These are phyloP conservation scores for Metschnikowia bowlesiae DNA, from an alignment of 805 yeast species.

Conservation along the genomic window DNA sequence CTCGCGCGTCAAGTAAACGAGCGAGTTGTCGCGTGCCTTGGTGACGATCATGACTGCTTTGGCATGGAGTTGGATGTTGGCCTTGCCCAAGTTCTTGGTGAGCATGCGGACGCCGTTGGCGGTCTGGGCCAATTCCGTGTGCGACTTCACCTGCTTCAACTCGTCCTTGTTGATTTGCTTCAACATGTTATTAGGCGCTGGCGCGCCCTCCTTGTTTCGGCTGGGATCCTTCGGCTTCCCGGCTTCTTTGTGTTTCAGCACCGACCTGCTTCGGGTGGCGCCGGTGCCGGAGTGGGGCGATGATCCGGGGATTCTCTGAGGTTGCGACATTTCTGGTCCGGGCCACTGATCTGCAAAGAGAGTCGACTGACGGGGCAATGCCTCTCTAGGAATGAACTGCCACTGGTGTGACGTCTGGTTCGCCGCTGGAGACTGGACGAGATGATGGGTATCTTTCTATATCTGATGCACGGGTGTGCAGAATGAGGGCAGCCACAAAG, in stretches of 20 bases:
- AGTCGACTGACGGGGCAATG: too few relatives aligned
- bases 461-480: too few relatives aligned
- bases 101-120: slow-evolving; percentile 76
- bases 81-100: slow-evolving; percentile 65
- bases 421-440: too few relatives aligned
- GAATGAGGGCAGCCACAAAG: too few relatives aligned
- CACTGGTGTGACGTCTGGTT: too few relatives aligned
- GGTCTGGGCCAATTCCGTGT: slow-evolving; percentile 72
- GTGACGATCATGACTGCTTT: slow-evolving; percentile 76
- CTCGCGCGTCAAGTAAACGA: slow-evolving; percentile 72
- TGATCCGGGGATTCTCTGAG: not conserved
- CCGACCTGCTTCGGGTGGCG: not conserved
- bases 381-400: too few relatives aligned
- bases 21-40: slow-evolving; percentile 80
- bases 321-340: not conserved
- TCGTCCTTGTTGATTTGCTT: slow-evolving; percentile 35
- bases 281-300: not conserved
- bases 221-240: not conserved
- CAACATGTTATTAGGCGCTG: slow-evolving; percentile 15
- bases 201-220: slow-evolving; percentile 5
- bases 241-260: not conserved
- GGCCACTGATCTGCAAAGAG: too few relatives aligned
- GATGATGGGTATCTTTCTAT: too few relatives aligned
- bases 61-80: slow-evolving; percentile 67
- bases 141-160: slow-evolving; percentile 56